Base-by-base conservation (phyloP, 2,329 filamentous ascomycete genomes). In the Zopfia rhizophila region DNA sequence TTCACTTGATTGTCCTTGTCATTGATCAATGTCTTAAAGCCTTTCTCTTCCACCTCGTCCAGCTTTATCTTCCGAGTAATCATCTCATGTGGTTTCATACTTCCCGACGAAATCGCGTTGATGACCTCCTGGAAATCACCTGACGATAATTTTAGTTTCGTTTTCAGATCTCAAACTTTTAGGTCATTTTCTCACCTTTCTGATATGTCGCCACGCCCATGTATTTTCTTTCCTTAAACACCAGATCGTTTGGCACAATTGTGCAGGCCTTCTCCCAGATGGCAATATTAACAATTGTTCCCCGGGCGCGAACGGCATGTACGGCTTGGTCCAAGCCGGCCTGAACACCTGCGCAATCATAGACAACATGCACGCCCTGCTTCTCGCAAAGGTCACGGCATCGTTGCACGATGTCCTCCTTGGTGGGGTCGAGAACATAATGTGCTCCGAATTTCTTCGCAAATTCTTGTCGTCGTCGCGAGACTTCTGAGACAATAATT, bases 401-500 rank as follows among this genome's bases (percentile, higher is more conserved):
- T 25, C 67, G 54, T 40, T 68, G 63, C 1, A 78, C 70, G 5
- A 82, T 63, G 54, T 82, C 77, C 38, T 77, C 75, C 40, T 75
- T 73, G 3, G 68, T 72, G 1, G 80, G 80, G 56, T 82, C 75
- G 37, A 82, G 66, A n/a, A 81, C 71, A 43, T 77, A 67, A 57
- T 79, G 66, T 3, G 80, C 80, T 23, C 80, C 80, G 48, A 82
- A 81, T 10, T 74, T 66, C 47, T 69, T 72, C 2, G 79, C 79
- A 48, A 77, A 81, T 29, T 77, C 67, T 44, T 78, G 77, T 27
- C 80, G 68, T 54, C 72, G 69, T 1, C 67, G 59, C 11, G 77
- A 75, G 3, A 81, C 69, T 60, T 83, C 80, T 1, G 77, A 78
- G 1, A 82, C 77, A 48, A 82, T 80, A 60, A 83, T 82, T 38